Evolutionary conservation across 1,139 yeast species (phyloP), one percentile per base, ranked within the genome.

Genomic region (Trichomonascaceae sp.): DNA sequence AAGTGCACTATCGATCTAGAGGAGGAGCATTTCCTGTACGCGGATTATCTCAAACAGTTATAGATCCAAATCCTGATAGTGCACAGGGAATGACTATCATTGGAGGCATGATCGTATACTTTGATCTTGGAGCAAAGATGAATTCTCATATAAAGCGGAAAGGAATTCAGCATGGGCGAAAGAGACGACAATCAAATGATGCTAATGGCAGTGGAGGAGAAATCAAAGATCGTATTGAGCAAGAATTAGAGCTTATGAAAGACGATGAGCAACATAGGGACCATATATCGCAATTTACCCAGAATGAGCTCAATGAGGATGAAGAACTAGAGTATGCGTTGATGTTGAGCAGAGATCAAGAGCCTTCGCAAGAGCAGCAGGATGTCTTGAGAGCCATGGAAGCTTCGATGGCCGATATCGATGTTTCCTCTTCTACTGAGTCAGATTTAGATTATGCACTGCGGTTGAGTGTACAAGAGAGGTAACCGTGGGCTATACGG

Each of bases 1-100:
- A 50, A 44, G 47, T 43, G 13, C 48, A 50, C 15, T 44, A 50
- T 38, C 38, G 36, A 22, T 43, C 52, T 18, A 24, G 52, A 32
- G 17, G 52, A n/a, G 50, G 50, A 2, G 43, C 45, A 18, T 10
- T 48, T 15, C 41, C 41, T 13, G 48, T 44, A 24, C 52, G 18
- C 15, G 50, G 50, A 6, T 32, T 15, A 2, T 50, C 48, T 8
- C 43, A 32, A 17, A 44, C 47, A 63, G 15, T 50, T 36, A 38
- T 84, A 41, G 81, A 78, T 49, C 73, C 74, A 4, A 73, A 75
- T 55, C 63, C 78, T 64, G 43, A 62, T 7, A 71, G 74, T 10
- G 72, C 81, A 1, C 75, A 75, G 55, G 91, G 90, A 1, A 65
- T 83, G 1, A 70, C 83, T 2, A 71, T 78, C 1, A 77, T 82